Evolutionary conservation across 768 basidiomycete genomes (phyloP), one percentile per base, ranked within the genome.

Genomic region (Tephrocybe sp.): DNA sequence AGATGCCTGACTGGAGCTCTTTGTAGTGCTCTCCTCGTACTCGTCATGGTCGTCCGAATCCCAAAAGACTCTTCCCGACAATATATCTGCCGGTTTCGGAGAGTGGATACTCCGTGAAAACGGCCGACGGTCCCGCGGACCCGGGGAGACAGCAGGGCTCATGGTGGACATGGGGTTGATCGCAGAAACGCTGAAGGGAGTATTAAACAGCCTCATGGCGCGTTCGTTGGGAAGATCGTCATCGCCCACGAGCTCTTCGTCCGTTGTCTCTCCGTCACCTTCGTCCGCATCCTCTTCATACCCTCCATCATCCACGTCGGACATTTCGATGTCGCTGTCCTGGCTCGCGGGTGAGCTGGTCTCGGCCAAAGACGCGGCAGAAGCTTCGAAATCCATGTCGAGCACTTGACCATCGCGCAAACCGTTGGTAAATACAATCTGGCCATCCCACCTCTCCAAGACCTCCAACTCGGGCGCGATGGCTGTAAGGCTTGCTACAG

Each of bases 181-280:
- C 10, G 80, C 78, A 22, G 79, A 79, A 34, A 86, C 76, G 16
- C 73, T 76, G 50, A 71, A 64, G 7, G 88, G 89, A 55, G 83
- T 77, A 57, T 72, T 79, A 71, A 89, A 87, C 38, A 87, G 71
- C 51, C 74, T 71, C 81, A 89, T 86, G 19, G 86, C 86, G 47
- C 80, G 81, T n/a, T 80, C 80, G 48, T 88, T 91, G 22, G 83
- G 86, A 5, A 88, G 70, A 47, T 84, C 82, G 52, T 82, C 78
- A 8, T 81, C 77, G 46, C 85, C 87, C n/a, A 91, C 83, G 43
- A 91, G 81, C 53, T 92, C 88, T 54, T 89, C 86, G 61, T 91
- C 89, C 1, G 90, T 91, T 3, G 88, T 88, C 54, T 90, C 86
- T 1, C 88, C 86, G 5, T 81, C 84, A 48, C 71, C 78, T 31